Evolutionary conservation across 805 yeast genomes (phyloP), one percentile per base, ranked within the genome.

Genomic region (Ogataea angusta): DNA sequence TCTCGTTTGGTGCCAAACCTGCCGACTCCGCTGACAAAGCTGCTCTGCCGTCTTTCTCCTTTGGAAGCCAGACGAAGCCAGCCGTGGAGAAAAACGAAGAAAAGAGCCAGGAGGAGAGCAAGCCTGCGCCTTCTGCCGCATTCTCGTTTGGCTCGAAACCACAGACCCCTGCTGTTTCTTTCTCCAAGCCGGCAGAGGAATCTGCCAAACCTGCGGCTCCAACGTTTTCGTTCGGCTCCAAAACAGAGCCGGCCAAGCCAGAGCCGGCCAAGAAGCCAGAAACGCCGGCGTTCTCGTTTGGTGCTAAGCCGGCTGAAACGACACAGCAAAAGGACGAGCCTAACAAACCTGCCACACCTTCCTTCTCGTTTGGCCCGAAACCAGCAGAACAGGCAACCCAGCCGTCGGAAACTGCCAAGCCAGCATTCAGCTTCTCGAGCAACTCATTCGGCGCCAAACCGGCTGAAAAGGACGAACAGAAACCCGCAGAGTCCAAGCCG

Each of bases 231-330:
- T 32, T 21, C 21, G 28, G 26, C 6, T 14, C 35, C 19, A 19
- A 27, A 7, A 4, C 38, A 3, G 25, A 26, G 12, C 17, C 19
- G 10, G 10, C 38, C n/a, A 19, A 18, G 4, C 10, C 21, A 19
- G 21, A 19, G 9, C 17, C 19, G 15, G 14, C 38, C 2, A 19
- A 18, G 10, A n/a, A 24, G 27, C 25, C 31, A 25, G 36, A 14
- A 31, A 10, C 36, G 3, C 33, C 42, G 17, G 44, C 48, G 10
- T 46, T 47, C 30, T 22, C 47, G 4, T 46, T 50, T 39, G 47
- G 49, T 5, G 18, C 30, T 16, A 12, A 36, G 19, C 30, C 30
- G 13, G 26, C 34, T 13, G 37, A 35, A 9, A 16, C 32, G 18
- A 3, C 31, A 19, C n/a, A 21, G 14, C 7, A 19, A 14, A 10